Percentiles rank a stretch among this genome's conserved stretches.
Evolutionary conservation across 1,284 basidiomycete genomes (phyloP).

Genomic region (Taiwanofungus camphoratus): DNA sequence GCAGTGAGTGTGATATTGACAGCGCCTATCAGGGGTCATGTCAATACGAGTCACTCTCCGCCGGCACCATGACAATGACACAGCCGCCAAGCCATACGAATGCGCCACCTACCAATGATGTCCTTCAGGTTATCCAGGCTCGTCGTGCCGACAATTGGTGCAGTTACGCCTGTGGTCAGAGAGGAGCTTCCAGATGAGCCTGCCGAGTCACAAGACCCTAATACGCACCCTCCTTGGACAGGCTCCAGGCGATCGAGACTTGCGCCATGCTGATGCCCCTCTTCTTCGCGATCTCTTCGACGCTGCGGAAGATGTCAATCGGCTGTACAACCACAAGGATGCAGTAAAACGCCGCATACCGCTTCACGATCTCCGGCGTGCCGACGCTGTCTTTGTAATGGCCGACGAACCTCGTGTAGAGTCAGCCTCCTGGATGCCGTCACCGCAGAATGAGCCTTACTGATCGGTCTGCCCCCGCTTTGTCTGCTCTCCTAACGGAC

Average conservation of each 20-base stretch:
- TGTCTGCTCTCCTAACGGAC: constrained; percentile 33
- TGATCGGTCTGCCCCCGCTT: constrained; percentile 27
- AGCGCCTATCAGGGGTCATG: not conserved
- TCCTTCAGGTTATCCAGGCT: constrained; percentile 45
- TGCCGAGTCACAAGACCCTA: constrained; percentile 4
- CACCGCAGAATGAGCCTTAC: constrained; percentile 18
- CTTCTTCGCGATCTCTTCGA: constrained; percentile 40
- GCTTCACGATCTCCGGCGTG: constrained; percentile 10
- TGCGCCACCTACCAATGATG: constrained; percentile 32
- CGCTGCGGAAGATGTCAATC: constrained; percentile 17
- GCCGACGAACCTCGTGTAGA: constrained; percentile 14
- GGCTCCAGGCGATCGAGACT: constrained; percentile 45
- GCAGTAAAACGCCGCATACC: constrained; percentile 5
- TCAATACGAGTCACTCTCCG: not conserved
- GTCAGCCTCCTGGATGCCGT: not conserved
- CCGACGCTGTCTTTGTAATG: constrained; percentile 14
- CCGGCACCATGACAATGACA: too few species aligned
- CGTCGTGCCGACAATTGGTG: constrained; percentile 51
- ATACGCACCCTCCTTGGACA: constrained; percentile 18
- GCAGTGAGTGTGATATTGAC: constrained; percentile 26
- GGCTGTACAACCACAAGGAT: not conserved
- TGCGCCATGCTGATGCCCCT: constrained; percentile 25
- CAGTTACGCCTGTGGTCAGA: constrained; percentile 36
- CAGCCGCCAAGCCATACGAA: not conserved
- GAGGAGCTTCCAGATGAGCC: not conserved